Base-by-base conservation (phyloP, 2,329 filamentous ascomycete genomes). In the Pseudogymnoascus sp. region DNA sequence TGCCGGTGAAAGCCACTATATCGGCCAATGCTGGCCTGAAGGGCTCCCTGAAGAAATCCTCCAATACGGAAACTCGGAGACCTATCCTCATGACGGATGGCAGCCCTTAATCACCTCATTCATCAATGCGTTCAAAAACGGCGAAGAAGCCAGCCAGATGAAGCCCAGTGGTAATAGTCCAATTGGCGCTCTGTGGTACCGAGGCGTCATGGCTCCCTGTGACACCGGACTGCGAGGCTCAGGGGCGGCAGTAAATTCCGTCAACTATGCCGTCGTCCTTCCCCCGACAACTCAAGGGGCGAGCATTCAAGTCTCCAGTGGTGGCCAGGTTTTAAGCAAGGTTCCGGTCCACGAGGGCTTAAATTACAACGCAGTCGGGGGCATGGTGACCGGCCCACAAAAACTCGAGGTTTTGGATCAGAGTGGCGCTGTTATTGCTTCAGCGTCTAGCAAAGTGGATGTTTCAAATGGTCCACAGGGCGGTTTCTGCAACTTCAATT, bases 21-120 rank as follows among this genome's bases (percentile, higher is more conserved):
- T 76, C 40, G 74, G 74, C 28, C 69, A 69, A 14, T 68, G 71
- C 36, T 74, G 72, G 70, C 63, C 69, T 5, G 74, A 76, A 62
- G 28, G 65, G 2, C 69, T 66, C 38, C 36, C 60, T 31, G 60
- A 65, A 38, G 3, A 64, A 18, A 69, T 70, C 21, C 72, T 73
- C 61, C 65, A 69, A 21, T 76, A 76, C 62, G 71, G 70, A 36
- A 72, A 72, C 62, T 66, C 69, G 42, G 68, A 69, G 43, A 56
- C 61, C 46, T 69, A 63, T 18, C 68, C 69, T 14, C 65, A 66
- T 34, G 43, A n/a, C 7, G 74, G 68, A 3, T 76, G 74, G 74
- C 74, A 74, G 62, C 69, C 73, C 1, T 65, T 76, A 1, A 67
- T 77, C 60, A 62, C 66, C 3, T 75, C 74, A 16, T 77, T 76